Conservation (phyloP, 352 stramenopile genomes). For the Plasmopara halstedii region DNA sequence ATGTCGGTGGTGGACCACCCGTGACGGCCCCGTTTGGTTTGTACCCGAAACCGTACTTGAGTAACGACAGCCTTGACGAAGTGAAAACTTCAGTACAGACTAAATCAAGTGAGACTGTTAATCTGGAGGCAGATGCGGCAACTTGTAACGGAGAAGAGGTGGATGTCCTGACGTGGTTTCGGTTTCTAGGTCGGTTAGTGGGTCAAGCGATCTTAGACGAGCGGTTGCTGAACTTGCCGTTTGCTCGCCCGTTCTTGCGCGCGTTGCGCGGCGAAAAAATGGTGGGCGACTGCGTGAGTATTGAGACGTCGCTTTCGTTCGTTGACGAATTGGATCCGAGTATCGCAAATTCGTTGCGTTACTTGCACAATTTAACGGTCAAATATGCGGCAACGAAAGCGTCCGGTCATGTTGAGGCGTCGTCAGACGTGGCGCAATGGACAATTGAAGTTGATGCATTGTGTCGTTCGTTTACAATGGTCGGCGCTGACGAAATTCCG, state of each 20-base stretch:
- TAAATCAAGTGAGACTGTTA: constrained; percentile 4
- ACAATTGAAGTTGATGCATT: constrained; percentile 47
- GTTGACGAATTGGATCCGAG: constrained; percentile 59
- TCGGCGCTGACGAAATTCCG: constrained; percentile 53
- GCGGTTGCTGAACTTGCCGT: constrained; percentile 69
- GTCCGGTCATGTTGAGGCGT: constrained; percentile 2
- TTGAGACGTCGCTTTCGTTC: constrained; percentile 48
- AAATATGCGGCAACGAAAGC: constrained; percentile 8
- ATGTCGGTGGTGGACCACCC: constrained; percentile 19
- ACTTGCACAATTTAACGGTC: constrained; percentile 32
- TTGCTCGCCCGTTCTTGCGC: constrained; percentile 67
- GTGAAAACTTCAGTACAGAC: neutral
- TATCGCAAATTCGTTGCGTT: constrained; percentile 58
- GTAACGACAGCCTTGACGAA: constrained; percentile 8
- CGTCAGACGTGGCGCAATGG: constrained; percentile 17
- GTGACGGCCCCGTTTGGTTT: constrained; percentile 49
- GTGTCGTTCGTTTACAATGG: constrained; percentile 68
- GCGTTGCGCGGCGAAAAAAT: constrained; percentile 48
- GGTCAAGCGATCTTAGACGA: constrained; percentile 77
- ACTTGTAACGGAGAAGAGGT: constrained; percentile 10
- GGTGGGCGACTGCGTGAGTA: constrained; percentile 28
- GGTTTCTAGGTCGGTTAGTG: constrained; percentile 64
- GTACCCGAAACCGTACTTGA: constrained; percentile 37
- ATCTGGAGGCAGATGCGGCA: too few species aligned
- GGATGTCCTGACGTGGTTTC: constrained; percentile 47